Evolutionary conservation across 331 rosid species (phyloP).

Genomic region (Phaseolus coccineus): DNA sequence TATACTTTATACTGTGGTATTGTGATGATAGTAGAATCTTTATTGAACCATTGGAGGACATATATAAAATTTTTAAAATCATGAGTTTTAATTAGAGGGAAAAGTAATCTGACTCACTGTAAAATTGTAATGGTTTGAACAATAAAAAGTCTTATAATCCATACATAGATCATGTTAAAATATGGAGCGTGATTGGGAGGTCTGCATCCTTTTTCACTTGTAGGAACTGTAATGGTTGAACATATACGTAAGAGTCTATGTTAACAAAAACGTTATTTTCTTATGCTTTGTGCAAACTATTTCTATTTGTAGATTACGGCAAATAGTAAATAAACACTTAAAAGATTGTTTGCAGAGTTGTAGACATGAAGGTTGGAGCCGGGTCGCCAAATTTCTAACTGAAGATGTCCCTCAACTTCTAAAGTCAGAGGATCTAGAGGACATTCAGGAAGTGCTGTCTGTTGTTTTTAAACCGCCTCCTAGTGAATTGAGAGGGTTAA

Average conservation of each 20-base stretch:
- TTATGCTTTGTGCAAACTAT: constrained; percentile 27
- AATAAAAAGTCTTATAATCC: constrained; percentile 7
- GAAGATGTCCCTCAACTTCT: constrained; percentile 70
- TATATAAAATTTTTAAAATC: constrained; percentile 30
- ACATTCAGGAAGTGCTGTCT: constrained; percentile 66
- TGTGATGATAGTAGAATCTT: constrained; percentile 37
- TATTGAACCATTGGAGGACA: constrained; percentile 25
- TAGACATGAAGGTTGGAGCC: constrained; percentile 83
- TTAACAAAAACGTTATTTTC: neutral
- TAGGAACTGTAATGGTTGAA: constrained; percentile 25
- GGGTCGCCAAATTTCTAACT: constrained; percentile 66
- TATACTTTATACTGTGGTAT: constrained; percentile 90
- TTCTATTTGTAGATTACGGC: constrained; percentile 18
- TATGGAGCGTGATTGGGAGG: constrained; percentile 3
- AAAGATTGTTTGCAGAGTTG: constrained; percentile 75
- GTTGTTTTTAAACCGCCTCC: constrained; percentile 76
- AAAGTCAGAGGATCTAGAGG: constrained; percentile 65
- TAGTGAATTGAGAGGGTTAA: constrained; percentile 66
- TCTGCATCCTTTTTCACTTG: constrained; percentile 1
- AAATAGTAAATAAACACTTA: constrained; percentile 26
- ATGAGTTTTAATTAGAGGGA: constrained; percentile 35
- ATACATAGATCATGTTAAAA: constrained; percentile 6
- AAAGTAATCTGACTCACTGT: constrained; percentile 27
- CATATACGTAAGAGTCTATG: constrained; percentile 1
- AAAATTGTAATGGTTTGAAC: constrained; percentile 28